These are phyloP conservation scores for Kazachstania bromeliacearum DNA, from an alignment of 805 yeast species.

Conservation along the genomic window DNA sequence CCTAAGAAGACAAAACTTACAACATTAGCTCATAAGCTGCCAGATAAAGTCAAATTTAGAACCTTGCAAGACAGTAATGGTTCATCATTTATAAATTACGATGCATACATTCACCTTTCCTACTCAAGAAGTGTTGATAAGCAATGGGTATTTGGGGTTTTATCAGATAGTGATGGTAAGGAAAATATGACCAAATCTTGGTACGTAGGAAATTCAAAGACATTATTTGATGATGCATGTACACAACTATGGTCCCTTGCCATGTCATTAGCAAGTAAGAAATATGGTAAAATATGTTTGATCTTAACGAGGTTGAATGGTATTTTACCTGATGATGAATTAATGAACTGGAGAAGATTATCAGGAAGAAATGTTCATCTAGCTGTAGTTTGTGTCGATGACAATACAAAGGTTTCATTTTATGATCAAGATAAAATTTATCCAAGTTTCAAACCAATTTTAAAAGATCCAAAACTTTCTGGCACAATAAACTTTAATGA, in stretches of 20 bases:
- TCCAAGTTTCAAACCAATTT: slow-evolving; percentile 29
- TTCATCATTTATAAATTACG: slow-evolving; percentile 32
- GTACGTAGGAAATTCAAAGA: slow-evolving; percentile 36
- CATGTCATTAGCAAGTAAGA: slow-evolving; percentile 32
- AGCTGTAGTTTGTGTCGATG: slow-evolving; percentile 61
- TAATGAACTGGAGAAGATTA: slow-evolving; percentile 68
- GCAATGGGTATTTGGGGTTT: slow-evolving; percentile 77
- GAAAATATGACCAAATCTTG: slow-evolving; percentile 56
- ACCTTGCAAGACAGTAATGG: slow-evolving; percentile 28
- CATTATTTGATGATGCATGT: slow-evolving; percentile 45
- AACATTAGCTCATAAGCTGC: slow-evolving; percentile 34
- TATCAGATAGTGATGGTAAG: slow-evolving; percentile 79
- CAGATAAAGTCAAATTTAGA: slow-evolving; percentile 36
- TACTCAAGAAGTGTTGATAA: slow-evolving; percentile 75
- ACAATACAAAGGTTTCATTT: slow-evolving; percentile 40
- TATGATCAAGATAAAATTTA: slow-evolving; percentile 26
- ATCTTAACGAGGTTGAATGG: slow-evolving; percentile 64
- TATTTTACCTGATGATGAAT: slow-evolving; percentile 71
- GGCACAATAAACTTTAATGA: slow-evolving; percentile 9
- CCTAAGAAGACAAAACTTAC: slow-evolving; percentile 28
- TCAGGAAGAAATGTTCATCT: slow-evolving; percentile 52
- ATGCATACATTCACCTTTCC: slow-evolving; percentile 73
- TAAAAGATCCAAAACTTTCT: slow-evolving; percentile 18
- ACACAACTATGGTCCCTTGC: slow-evolving; percentile 62
- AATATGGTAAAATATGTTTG: slow-evolving; percentile 46